Evolutionary conservation across 1,139 yeast genomes (phyloP), one percentile per base, ranked within the genome.

Genomic region (Kazachstania sp.): DNA sequence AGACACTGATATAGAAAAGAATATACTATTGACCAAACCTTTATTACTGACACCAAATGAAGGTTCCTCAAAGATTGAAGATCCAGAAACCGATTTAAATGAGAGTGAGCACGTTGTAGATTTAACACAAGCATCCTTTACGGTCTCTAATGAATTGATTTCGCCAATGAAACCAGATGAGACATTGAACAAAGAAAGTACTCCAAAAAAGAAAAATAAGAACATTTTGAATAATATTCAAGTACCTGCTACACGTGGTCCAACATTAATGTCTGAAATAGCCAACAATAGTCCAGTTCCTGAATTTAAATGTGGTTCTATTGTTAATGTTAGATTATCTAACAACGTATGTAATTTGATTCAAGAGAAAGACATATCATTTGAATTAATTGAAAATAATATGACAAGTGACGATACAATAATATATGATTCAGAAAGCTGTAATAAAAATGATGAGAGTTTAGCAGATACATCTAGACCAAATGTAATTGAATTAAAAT

Each of bases 171-270:
- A 55, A 42, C 16, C 49, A 4, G 53, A 52, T 20, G 13, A 11
- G 39, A 29, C 5, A 20, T 16, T 11, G 7, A 4, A 6, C 13
- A 32, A 29, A 28, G 26, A 28, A 36, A 15, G 31, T 34, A 18
- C 15, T 11, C n/a, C 20, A 15, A 31, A 13, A n/a, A 31, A 15
- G 12, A 15, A 9, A 11, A n/a, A 18, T 4, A 28, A n/a, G 1
- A 16, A 18, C 8, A 7, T 30, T 6, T 16, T 28, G 20, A 19
- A 12, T 4, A 23, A 16, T 8, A 46, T 61, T 11, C 63, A 62
- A 46, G 61, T 62, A 7, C 64, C 66, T 12, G 64, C 64, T 8
- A 60, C 65, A 9, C 55, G 63, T 45, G 49, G 54, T 1, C 45
- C 63, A 2, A 59, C 64, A 2, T 26, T 41, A 16, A 37, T 13